Conservation (phyloP, 495 filamentous ascomycete genomes). For the Lasiosphaeria hispida region DNA sequence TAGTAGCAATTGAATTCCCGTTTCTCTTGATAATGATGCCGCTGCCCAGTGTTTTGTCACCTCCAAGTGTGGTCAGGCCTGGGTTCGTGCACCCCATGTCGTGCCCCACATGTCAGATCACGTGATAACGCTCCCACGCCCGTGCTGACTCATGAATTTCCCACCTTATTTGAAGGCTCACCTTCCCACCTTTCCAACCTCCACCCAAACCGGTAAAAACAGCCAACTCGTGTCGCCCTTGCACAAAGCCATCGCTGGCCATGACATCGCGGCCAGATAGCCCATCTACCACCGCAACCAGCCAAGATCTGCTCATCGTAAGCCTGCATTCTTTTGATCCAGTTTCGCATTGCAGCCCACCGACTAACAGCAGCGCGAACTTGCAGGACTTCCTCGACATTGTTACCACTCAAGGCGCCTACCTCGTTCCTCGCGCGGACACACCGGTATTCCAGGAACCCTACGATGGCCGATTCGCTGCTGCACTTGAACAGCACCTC, state of each 20-base stretch:
- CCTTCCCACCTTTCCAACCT: neutral
- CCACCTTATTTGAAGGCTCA: neutral
- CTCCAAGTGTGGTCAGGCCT: conserved; percentile 4
- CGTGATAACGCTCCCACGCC: neutral
- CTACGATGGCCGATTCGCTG: conserved; percentile 1
- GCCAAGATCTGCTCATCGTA: no score
- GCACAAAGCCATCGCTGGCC: conserved; percentile 7
- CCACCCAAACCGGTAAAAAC: neutral
- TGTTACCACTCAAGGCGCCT: conserved; percentile 1
- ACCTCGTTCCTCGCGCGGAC: conserved; percentile 5
- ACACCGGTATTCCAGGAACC: conserved; percentile 5
- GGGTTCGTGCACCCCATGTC: neutral
- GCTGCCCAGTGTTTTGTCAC: conserved; percentile 1
- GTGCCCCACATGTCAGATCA: neutral
- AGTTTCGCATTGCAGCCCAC: conserved; percentile 9
- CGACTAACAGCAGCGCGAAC: conserved; percentile 3
- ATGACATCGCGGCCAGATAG: no score
- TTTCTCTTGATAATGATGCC: conserved; percentile 2
- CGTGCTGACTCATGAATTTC: neutral
- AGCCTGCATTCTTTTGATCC: no score
- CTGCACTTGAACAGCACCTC: conserved; percentile 2
- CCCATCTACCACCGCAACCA: no score
- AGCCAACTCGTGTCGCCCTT: no score
- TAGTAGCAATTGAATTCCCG: neutral
- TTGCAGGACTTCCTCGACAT: conserved; percentile 5